Base-by-base conservation (phyloP, 2,329 filamentous ascomycete genomes). In the Aspergillus sp. region DNA sequence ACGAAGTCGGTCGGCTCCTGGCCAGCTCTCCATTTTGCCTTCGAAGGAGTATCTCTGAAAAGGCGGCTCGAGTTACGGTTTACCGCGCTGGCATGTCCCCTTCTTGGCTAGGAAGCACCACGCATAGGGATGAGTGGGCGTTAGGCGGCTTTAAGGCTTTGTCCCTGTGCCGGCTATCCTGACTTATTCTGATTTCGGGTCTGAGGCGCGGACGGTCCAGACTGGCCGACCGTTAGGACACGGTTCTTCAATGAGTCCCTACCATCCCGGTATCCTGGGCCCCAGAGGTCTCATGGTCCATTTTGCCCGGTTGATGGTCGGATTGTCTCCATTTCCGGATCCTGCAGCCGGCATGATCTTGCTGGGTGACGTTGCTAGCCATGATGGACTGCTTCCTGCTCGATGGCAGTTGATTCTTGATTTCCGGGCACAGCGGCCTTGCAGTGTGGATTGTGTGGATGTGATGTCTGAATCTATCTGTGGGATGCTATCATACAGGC, bases 191-290 rank as follows among this genome's bases (percentile, higher is more conserved):
- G 32, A 25, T 24, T 8, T 3, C 14, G 29, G 4, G 34, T 39
- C n/a, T n/a, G n/a, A 12, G 29, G 10, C 13, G 15, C 12, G 16
- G 29, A 24, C 16, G 24, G 13, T 25, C 4, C 16, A 19, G 15
- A 5, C 15, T 30, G 15, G 10, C 26, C 19, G 10, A 6, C 14
- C 12, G 26, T 5, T 11, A 15, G 10, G 22, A n/a, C 30, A 26
- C 15, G 24, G 6, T 14, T 17, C 14, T 29, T 36, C 4, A 16
- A 4, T 4, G 15, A 12, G n/a, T 24, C 14, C 13, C 39, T 30
- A n/a, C 44, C 46, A 30, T 51, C 45, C 46, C 14, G 39, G 39
- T 45, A 49, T 47, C 48, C 42, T 45, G 35, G 8, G 48, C 48
- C 12, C 43, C 46, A 6, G 35, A 42, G 11, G 39, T 38, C 27